Base-by-base conservation (phyloP, 306 rosid genomes). In the Fragaria ananassa region DNA sequence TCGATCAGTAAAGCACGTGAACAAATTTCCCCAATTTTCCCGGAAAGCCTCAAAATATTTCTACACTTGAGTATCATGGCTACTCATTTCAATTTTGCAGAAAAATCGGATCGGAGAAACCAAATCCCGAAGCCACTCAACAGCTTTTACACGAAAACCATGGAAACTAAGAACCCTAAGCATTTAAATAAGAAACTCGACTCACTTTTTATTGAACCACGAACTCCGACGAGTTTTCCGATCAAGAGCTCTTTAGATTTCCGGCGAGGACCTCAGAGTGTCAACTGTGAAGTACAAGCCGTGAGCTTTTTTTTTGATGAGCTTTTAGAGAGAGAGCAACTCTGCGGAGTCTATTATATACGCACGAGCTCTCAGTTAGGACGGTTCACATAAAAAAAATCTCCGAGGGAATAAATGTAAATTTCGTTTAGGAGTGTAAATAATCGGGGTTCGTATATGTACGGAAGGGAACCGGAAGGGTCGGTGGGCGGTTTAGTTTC, bases 91-190 rank as follows among this genome's bases (percentile, higher is more conserved):
- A 41, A 2, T 41, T 72, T 56, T 18, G 78, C 85, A 29, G 68
- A 67, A 77, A 81, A 81, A 74, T 79, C 70, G 86, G 90, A 86
- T 81, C 84, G 68, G 27, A 13, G 11, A 60, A 65, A 72, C 41
- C 73, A 66, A 25, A 45, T 14, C 63, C 78, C 83, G 2, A 83
- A 35, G 41, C 68, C 78, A 64, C 45, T 61, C 73, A 49, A 65
- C 10, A n/a, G 31, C 75, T 63, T 62, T 13, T n/a, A 27, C 75
- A 68, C 80, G 77, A 41, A 29, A 51, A 58, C 63, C 70, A 5
- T 47, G 27, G 29, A 58, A 78, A 46, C 8, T 6, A 34, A 74
- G 85, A 83, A 78, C 83, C 86, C 72, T 34, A 62, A 4, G 62
- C 67, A 67, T 8, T 19, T 39, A 68, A 69, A 70, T 39, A 8